A percentile compares a stretch with the other conserved stretches of the same genome.
Conservation (phyloP, 345 rosid species). For the Populus pruinosa region DNA sequence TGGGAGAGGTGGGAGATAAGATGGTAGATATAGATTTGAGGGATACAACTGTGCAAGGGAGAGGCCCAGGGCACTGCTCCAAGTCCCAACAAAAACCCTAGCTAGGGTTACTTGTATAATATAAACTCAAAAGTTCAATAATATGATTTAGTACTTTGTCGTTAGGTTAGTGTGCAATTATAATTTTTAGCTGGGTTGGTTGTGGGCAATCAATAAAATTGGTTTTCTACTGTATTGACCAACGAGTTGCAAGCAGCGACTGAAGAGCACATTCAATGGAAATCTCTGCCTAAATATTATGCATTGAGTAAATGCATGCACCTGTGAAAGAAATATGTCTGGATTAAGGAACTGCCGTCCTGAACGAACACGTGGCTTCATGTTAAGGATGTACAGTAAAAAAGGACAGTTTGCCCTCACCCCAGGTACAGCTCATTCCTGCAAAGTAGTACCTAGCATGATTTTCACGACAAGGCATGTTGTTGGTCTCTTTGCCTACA, state of each 20-base stretch:
- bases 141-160: background rate
- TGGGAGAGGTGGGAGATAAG: background rate
- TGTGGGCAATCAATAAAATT: background rate
- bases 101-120: background rate
- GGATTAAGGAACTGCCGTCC: background rate
- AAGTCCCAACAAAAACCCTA: background rate
- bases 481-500: background rate
- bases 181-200: background rate
- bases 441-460: background rate
- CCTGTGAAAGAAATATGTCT: background rate
- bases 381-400: background rate
- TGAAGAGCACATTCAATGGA: background rate
- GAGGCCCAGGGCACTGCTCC: background rate
- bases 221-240: background rate
- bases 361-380: conserved; percentile 8
- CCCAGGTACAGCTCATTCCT: background rate
- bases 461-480: conserved; percentile 10
- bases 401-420: background rate
- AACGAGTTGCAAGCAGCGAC: background rate
- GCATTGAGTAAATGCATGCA: background rate
- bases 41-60: background rate
- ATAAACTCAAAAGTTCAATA: background rate
- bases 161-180: background rate
- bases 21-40: background rate
- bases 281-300: background rate